Evolutionary conservation across 352 stramenopile genomes (phyloP), one percentile per base, ranked within the genome.

Genomic region (Globisporangium acanthophoron): DNA sequence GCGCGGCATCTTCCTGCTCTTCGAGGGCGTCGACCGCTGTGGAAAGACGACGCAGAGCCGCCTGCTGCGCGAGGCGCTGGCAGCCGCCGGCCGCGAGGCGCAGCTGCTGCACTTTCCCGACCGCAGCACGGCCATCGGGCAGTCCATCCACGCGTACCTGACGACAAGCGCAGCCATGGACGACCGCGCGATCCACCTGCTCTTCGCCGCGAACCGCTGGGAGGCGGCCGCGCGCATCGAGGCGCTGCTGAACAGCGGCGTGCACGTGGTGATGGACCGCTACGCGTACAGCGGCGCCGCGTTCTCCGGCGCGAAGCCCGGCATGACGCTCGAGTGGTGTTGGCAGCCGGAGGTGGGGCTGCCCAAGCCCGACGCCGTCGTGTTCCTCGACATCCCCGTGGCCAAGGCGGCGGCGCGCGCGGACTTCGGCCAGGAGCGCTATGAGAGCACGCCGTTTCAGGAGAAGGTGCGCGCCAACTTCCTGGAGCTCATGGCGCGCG

Each of bases 181-280:
- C 71, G 97, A 99, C 85, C 88, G 88, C 49, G 94, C 88, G 27
- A 97, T 99, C 58, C 98, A 99, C 76, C 77, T 99, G 44, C 80
- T 99, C 29, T 99, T 99, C 80, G 97, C 94, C 40, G 97, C 97
- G 20, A 99, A 99, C 79, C 94, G 98, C 51, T 99, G 97, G 98
- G 98, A 99, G 70, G 86, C 89, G n/a, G 86, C 83, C 9, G 53
- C 52, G 31, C 81, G 80, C 54, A 88, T 96, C 40, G 74, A 90
- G 54, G 57, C 73, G 3, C 68, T 92, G 43, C 66, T 97, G 6
- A 50, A 56, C 7, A 78, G 73, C 54, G 96, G 96, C 33, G 90
- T 84, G 40, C 96, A 97, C 33, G 74, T 99, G 31, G 71, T 99
- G 40, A 96, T 98, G 70, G 97, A 99, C 78, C 86, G 97, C 49